Conservation (phyloP, 176 grass and related monocot species). For the Stipa capillata region DNA sequence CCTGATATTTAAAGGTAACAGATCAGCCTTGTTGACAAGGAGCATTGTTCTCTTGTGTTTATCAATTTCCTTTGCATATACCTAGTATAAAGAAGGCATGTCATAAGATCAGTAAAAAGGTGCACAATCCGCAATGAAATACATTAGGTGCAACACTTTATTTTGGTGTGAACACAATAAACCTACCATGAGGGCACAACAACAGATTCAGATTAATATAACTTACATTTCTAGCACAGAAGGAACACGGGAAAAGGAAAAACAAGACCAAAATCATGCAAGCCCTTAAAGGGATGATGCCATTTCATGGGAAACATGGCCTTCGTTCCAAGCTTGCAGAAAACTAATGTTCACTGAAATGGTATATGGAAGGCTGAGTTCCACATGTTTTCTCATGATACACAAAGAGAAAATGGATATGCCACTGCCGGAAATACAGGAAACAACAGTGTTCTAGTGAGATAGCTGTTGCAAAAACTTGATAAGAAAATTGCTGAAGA, state of each 20-base stretch:
- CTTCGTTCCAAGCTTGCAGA: background rate
- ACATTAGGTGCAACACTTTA: background rate
- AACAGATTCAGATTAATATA: background rate
- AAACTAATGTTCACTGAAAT: background rate
- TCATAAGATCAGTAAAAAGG: background rate
- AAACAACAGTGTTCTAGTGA: background rate
- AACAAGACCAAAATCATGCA: background rate
- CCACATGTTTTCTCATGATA: background rate
- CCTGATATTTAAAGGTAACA: slow-evolving; percentile 77
- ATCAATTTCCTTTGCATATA: slow-evolving; percentile 76
- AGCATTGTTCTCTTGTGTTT: slow-evolving; percentile 79
- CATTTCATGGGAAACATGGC: too few species aligned
- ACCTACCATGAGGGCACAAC: background rate
- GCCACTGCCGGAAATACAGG: background rate
- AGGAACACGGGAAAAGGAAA: background rate
- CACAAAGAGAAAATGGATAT: background rate
- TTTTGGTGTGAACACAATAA: background rate
- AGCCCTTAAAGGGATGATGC: background rate
- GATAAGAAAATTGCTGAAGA: background rate
- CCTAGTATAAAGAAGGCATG: slow-evolving; percentile 37
- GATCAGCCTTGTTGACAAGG: slow-evolving; percentile 97
- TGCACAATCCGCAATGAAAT: background rate
- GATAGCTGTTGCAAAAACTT: background rate
- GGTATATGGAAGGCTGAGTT: background rate
- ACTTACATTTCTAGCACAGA: background rate